Conservation (phyloP, 345 rosid species). For the Draba incana region DNA sequence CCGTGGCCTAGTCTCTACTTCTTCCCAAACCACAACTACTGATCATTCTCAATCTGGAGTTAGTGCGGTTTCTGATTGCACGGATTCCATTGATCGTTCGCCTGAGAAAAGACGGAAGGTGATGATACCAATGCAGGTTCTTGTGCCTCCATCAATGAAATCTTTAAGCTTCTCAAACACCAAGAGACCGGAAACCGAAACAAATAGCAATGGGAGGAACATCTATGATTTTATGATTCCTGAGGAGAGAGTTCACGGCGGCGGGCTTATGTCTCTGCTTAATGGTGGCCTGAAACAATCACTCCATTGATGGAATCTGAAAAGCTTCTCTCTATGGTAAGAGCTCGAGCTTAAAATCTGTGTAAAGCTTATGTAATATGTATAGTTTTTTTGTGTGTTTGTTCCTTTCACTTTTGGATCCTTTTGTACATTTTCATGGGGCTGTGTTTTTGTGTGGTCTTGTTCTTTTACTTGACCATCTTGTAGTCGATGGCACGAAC, state of each 20-base stretch:
- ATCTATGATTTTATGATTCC: conserved; percentile 65
- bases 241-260: conserved; percentile 98
- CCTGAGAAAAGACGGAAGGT: conserved; percentile 56
- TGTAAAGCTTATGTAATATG: conserved; percentile 38
- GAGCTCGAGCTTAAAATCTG: conserved; percentile 29
- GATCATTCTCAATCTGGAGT: conserved; percentile 68
- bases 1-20: conserved; percentile 77
- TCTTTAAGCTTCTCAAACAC: conserved; percentile 46
- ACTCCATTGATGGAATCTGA: conserved; percentile 60
- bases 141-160: conserved; percentile 94
- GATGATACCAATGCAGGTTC: conserved; percentile 75
- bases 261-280: conserved; percentile 83
- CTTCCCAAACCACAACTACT: conserved; percentile 53
- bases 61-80: conserved; percentile 64
- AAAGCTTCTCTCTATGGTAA: conserved; percentile 28
- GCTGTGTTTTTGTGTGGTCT: conserved; percentile 32
- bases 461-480: conserved; percentile 18
- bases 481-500: conserved; percentile 33
- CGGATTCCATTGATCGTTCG: conserved; percentile 59
- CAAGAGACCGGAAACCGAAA: conserved; percentile 47
- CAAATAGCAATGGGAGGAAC: conserved; percentile 38
- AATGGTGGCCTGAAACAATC: conserved; percentile 69
- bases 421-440: conserved; percentile 35
- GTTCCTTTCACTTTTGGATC: conserved; percentile 4
- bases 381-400: conserved; percentile 22